Percentiles rank a stretch among this genome's conserved stretches.
phyloP scores from a whole-genome alignment of 805 yeast genomes.

The Kuraishia piskuri region DNA sequence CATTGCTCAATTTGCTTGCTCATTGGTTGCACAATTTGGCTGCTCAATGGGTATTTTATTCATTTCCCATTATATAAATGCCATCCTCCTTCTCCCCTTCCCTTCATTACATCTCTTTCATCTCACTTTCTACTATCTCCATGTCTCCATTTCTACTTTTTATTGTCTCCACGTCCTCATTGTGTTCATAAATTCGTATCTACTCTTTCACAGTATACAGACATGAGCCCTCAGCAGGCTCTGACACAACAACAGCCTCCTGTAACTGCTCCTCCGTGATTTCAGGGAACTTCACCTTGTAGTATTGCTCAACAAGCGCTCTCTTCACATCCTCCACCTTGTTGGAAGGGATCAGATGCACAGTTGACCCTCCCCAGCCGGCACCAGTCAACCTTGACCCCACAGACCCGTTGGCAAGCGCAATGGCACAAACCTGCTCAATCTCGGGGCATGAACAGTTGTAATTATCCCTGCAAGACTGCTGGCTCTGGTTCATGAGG shows the following conservation, averaged over 20 bases:
- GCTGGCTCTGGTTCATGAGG: constrained; percentile 53
- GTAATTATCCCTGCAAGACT: constrained; percentile 36
- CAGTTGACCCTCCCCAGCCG: constrained; percentile 71
- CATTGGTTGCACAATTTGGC: too few species aligned
- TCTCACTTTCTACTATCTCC: too few species aligned
- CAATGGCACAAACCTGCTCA: constrained; percentile 44
- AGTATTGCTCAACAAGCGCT: constrained; percentile 44
- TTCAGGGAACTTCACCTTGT: constrained; percentile 36
- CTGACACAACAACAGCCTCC: constrained; percentile 45
- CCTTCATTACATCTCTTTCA: too few species aligned
- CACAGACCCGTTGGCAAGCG: constrained; percentile 43
- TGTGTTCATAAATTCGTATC: too few species aligned
- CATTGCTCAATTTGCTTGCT: too few species aligned
- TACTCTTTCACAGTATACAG: constrained; percentile 2
- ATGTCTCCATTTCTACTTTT: too few species aligned
- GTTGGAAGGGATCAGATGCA: constrained; percentile 47
- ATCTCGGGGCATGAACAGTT: constrained; percentile 51
- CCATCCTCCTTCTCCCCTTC: too few species aligned
- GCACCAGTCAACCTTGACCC: constrained; percentile 77
- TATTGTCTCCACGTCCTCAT: too few species aligned
- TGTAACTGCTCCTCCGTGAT: constrained; percentile 35
- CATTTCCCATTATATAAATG: too few species aligned
- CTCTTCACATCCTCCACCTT: constrained; percentile 26
- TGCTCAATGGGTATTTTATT: too few species aligned
- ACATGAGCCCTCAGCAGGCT: constrained; percentile 48